Percentiles rank a stretch among this genome's conserved stretches.
Evolutionary conservation across 345 rosid genomes (phyloP).

Genomic region (Ceriops zippeliana): DNA sequence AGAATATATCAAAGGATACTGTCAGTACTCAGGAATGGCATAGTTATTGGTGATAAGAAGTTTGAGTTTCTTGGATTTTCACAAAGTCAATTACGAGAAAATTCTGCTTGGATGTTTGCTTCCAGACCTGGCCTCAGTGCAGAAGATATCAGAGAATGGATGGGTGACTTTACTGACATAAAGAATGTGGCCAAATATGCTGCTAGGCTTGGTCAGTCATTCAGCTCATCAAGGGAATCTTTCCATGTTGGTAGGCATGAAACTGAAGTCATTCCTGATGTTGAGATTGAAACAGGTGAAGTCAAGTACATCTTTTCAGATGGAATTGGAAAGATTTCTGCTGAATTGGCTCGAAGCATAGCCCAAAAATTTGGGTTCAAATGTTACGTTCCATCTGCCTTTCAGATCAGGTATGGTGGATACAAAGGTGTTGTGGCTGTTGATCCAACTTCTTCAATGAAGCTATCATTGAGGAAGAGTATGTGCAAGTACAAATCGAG

Average conservation of each 20-base stretch:
- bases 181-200: slow-evolving; percentile 57
- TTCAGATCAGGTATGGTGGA: slow-evolving; percentile 43
- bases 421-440: slow-evolving; percentile 75
- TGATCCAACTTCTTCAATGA: slow-evolving; percentile 45
- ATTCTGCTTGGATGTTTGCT: slow-evolving; percentile 68
- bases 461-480: slow-evolving; percentile 40
- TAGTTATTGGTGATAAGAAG: slow-evolving; percentile 33
- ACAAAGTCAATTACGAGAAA: slow-evolving; percentile 44
- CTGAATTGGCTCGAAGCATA: slow-evolving; percentile 44
- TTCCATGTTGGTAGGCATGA: slow-evolving; percentile 31
- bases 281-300: slow-evolving; percentile 22
- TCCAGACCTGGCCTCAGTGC: slow-evolving; percentile 38
- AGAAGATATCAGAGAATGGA: slow-evolving; percentile 35
- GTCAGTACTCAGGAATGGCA: slow-evolving; percentile 42
- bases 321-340: slow-evolving; percentile 62
- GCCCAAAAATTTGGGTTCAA: slow-evolving; percentile 35
- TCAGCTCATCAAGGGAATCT: slow-evolving; percentile 53
- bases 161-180: slow-evolving; percentile 40
- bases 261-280: slow-evolving; percentile 44
- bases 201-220: slow-evolving; percentile 48
- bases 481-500: slow-evolving; percentile 35
- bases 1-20: slow-evolving; percentile 39
- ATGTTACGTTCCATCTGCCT: slow-evolving; percentile 33
- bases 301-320: slow-evolving; percentile 37
- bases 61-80: slow-evolving; percentile 66